Evolutionary conservation across 805 yeast genomes (phyloP), one percentile per base, ranked within the genome.

Genomic region (Nakazawaea laoshanensis): DNA sequence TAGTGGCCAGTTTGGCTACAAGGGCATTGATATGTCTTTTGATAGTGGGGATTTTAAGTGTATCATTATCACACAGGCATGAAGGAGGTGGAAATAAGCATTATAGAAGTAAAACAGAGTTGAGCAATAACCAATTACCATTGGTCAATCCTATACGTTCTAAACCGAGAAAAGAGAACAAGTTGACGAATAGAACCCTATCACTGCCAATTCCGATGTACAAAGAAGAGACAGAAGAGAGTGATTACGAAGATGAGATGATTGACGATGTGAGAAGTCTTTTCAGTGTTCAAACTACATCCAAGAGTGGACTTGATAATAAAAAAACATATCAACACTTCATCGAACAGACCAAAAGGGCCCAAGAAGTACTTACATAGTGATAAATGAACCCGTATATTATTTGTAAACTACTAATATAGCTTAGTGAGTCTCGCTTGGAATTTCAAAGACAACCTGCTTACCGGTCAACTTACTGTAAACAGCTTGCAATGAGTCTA

Each of bases 391-490:
- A 32, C 36, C 36, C 36, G 30, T 32, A 32, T 32, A 32, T 32
- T 32, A 32, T n/a, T n/a, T n/a, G n/a, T n/a, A 30, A 43, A 43
- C 22, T 13, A 25, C 27, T 13, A 25, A 25, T 23, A 39, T 33
- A 16, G 36, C 23, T 61, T 65, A 65, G 55, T 55, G 54, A 56
- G 61, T 60, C 51, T 66, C 68, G 47, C 59, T 55, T 66, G 85
- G 84, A 59, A 89, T 84, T 81, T 89, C 97, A 64, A 89, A 89
- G 58, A 87, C 92, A 72, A 92, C 96, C 72, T 88, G 94, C 81
- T 92, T 89, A 74, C 98, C 98, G 61, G 98, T 89, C 70, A 89
- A 85, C 77, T 89, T 89, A 73, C 72, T 72, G 94, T 89, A 89
- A 62, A 89, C 88, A 55, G 95, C 81, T 78, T 89, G 95, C 95